Evolutionary conservation across 306 rosid genomes (phyloP), one percentile per base, ranked within the genome.

Genomic region (Calophaca sinica): DNA sequence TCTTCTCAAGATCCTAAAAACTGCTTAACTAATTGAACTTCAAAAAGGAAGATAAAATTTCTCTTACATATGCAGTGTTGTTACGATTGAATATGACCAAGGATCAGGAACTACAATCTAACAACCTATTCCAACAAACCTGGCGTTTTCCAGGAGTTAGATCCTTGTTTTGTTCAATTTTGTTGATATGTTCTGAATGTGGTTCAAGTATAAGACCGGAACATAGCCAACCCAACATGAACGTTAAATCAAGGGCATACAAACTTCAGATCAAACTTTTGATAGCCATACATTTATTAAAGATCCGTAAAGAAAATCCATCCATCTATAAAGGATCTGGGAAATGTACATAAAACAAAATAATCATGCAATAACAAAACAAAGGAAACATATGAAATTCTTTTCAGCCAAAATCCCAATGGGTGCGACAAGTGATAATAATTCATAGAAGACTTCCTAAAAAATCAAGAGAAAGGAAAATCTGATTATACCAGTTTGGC

Each of bases 401-500:
- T 9, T 51, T 12, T 55, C 52, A 39, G 79, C 45, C 55, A 67
- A 39, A 66, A 72, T 41, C 51, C 6, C 52, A 46, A 58, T 46
- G 32, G 33, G 9, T 51, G 60, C 50, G 78, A 59, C n/a, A 58
- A 9, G 67, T 77, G 13, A 32, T 31, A 53, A 64, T 26, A 45
- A 71, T 65, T 38, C 76, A 44, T 9, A 55, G 39, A 71, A 65
- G 64, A 57, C 66, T 35, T 52, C 13, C 68, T 33, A 38, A 58
- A 57, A 71, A 12, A 20, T 8, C 38, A 53, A 62, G 65, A 52
- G 52, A 62, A 28, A 72, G 12, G 75, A 38, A 73, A 39, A 13
- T 53, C 41, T 28, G 53, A 77, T 28, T 83, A 72, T 90, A 94
- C 98, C 97, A 94, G 88, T 79, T 94, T 94, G 65, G 98, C 98